Evolutionary conservation across 1,284 basidiomycete species (phyloP), one percentile per base, ranked within the genome.

Genomic region (Trichosporon coremiiforme): DNA sequence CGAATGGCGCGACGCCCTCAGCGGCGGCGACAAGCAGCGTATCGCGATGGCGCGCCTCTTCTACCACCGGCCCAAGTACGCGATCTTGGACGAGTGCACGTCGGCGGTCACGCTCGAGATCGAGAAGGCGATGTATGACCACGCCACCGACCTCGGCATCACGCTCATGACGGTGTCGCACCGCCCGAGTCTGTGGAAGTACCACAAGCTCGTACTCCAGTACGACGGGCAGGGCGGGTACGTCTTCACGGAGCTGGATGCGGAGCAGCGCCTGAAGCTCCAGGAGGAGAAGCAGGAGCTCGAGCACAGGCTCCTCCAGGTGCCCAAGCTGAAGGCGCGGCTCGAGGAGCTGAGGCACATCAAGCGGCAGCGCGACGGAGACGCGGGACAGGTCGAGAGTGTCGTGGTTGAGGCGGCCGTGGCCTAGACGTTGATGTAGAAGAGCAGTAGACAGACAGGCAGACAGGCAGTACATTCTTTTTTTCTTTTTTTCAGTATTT

Each of bases 21-120:
- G 91, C 75, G 95, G 81, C 2, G 86, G 86, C 6, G 87, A 87
- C 77, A 87, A 87, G 79, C 87, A 88, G 80, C 77, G 96, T 82
- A 92, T 99, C 72, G 96, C 96, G 0, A 98, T 97, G 94, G 95
- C 95, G 6, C 86, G 96, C 72, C 83, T 99, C 74, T 99, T 98
- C 84, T 99, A 98, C 84, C 96, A 98, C 82, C 87, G 88, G 74
- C 96, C 96, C 20, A 95, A 94, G 92, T 98, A 96, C 77, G 96
- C 95, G 4, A 95, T 99, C 68, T 86, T 98, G 55, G 96, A 98
- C 79, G 96, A 99, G 82, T 96, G 95, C 73, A 98, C 96, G 1
- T 93, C 91, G 12, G 90, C 96, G 0, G 95, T 99, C 12, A 95
- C 95, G 5, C 88, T 92, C 17, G 94, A 96, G 70, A 90, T 97